Evolutionary conservation across 2,329 filamentous ascomycete species (phyloP).

Genomic region (Pseudogymnoascus sp.): DNA sequence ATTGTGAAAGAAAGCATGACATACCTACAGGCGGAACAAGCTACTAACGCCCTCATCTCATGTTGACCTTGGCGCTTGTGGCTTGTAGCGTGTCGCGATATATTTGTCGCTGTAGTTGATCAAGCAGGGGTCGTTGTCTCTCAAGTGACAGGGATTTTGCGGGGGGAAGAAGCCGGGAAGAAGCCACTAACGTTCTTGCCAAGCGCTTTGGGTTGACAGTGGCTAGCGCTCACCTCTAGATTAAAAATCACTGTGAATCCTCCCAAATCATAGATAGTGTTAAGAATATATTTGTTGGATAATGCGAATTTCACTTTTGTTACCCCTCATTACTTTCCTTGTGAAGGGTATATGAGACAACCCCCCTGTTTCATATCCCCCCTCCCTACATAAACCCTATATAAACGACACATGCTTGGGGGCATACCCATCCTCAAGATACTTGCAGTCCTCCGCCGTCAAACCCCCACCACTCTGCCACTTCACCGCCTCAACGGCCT

Average conservation of each 20-base stretch:
- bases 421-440: constrained; percentile 45
- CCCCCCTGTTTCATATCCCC: neutral
- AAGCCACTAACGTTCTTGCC: neutral
- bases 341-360: no score
- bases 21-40: neutral
- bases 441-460: constrained; percentile 43
- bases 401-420: constrained; percentile 29
- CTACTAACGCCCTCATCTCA: constrained; percentile 1
- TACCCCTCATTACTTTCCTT: neutral
- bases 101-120: neutral
- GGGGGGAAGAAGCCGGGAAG: neutral
- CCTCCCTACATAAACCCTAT: neutral
- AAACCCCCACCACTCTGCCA: constrained; percentile 36
- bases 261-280: neutral
- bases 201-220: neutral
- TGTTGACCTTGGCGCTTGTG: neutral
- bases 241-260: neutral
- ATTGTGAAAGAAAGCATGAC: neutral
- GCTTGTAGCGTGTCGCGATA: neutral
- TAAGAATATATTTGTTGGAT: neutral
- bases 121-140: neutral
- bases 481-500: constrained; percentile 37
- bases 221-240: neutral
- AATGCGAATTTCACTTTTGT: neutral
- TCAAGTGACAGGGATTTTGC: neutral